phyloP scores from a whole-genome alignment of 1,139 yeast species.

The Sugiyamaella sp. region DNA sequence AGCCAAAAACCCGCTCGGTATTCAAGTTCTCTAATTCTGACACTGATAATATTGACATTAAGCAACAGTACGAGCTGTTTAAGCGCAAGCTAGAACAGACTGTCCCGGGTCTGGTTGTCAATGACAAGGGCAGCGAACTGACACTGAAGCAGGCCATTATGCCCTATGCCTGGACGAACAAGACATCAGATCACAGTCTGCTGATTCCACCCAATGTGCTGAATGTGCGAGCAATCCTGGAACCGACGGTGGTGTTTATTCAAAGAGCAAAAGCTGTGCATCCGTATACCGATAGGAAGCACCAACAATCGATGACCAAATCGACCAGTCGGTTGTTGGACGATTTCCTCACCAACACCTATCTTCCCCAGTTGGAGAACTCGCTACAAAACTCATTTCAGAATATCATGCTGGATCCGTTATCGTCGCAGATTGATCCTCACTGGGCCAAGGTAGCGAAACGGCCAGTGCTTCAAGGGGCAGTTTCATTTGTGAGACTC shows the following conservation, averaged over 20 bases:
- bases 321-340: constrained; percentile 53
- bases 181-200: constrained; percentile 45
- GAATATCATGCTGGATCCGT: constrained; percentile 34
- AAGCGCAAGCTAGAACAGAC: constrained; percentile 38
- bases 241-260: constrained; percentile 59
- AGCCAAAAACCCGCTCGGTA: constrained; percentile 14
- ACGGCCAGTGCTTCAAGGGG: constrained; percentile 40
- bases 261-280: constrained; percentile 52
- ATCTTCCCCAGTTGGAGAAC: constrained; percentile 64
- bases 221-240: constrained; percentile 76
- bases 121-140: constrained; percentile 23
- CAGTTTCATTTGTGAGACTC: constrained; percentile 36
- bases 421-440: constrained; percentile 34
- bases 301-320: constrained; percentile 1
- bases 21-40: constrained; percentile 37
- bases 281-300: constrained; percentile 34
- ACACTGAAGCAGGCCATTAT: neutral
- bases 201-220: constrained; percentile 76
- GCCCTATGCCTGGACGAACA: constrained; percentile 21
- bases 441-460: constrained; percentile 40
- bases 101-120: constrained; percentile 43
- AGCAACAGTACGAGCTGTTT: constrained; percentile 33
- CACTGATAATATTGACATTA: constrained; percentile 34
- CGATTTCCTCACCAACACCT: constrained; percentile 63
- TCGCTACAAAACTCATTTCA: constrained; percentile 52